Evolutionary conservation across 257 asterid genomes (phyloP).

Genomic region (Avicennia marina): DNA sequence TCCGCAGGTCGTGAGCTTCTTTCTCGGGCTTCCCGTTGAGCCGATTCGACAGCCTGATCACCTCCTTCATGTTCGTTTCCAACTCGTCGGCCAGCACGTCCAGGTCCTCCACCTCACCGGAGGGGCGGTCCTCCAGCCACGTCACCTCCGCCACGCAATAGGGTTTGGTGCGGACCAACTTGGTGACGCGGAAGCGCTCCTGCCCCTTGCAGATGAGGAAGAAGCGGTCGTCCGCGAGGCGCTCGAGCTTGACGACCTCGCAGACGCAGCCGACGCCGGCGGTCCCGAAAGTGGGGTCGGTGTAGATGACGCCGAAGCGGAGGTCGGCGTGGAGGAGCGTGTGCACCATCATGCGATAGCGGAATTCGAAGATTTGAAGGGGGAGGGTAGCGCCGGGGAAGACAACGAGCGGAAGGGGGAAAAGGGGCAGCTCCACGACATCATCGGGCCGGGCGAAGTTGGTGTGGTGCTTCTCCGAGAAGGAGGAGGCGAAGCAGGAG

Average conservation of each 20-base stretch:
- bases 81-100: constrained; percentile 65
- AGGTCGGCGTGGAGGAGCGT: constrained; percentile 94
- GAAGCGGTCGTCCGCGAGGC: constrained; percentile 88
- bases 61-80: constrained; percentile 81
- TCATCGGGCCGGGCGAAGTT: constrained; percentile 58
- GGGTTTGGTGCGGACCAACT: constrained; percentile 73
- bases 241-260: constrained; percentile 86
- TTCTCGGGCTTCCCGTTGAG: constrained; percentile 86
- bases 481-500: constrained; percentile 81
- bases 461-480: constrained; percentile 70
- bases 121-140: constrained; percentile 97
- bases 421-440: constrained; percentile 77
- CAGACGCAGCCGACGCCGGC: constrained; percentile 97
- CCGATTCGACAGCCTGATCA: constrained; percentile 78
- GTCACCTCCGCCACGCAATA: constrained; percentile 84
- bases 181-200: constrained; percentile 84
- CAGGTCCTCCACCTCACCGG: constrained; percentile 66
- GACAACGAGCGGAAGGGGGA: constrained; percentile 87
- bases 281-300: constrained; percentile 74
- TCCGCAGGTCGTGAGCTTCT: constrained; percentile 69
- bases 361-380: constrained; percentile 88
- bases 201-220: constrained; percentile 92
- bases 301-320: constrained; percentile 91
- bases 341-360: constrained; percentile 97
- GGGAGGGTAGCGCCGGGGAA: constrained; percentile 93